Conservation (phyloP, 441 rosid species). For the Macaranga tanarius region DNA sequence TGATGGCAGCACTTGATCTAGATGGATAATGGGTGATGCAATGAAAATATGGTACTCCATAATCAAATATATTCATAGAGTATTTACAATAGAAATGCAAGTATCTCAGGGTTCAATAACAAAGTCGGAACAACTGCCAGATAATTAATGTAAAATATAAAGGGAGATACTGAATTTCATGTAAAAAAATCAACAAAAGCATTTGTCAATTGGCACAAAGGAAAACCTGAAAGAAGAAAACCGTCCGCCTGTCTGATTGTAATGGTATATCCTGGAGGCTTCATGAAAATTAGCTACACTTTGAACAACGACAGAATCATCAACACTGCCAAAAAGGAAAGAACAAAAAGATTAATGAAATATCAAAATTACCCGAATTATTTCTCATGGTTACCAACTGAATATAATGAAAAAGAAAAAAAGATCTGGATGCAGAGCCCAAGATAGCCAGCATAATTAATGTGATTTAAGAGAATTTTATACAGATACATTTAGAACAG, state of each 20-base stretch:
- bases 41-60: not conserved
- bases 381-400: not conserved
- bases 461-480: not conserved
- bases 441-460: not conserved
- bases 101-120: not conserved
- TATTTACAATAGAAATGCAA: not conserved
- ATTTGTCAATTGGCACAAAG: slow-evolving; percentile 9
- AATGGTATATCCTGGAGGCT: slow-evolving; percentile 44
- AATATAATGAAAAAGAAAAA: not conserved
- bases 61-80: not conserved
- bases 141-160: not conserved
- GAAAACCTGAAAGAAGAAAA: slow-evolving; percentile 62
- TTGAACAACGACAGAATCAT: slow-evolving; percentile 49
- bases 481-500: not conserved
- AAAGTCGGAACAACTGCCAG: not conserved
- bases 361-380: not conserved
- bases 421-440: not conserved
- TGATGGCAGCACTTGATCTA: not conserved
- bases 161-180: not conserved
- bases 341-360: not conserved
- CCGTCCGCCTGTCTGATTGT: slow-evolving; percentile 69
- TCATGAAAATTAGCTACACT: slow-evolving; percentile 57
- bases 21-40: not conserved
- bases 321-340: slow-evolving; percentile 42
- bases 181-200: not conserved